A percentile compares a stretch with the other conserved stretches of the same genome.
Evolutionary conservation across 2,329 filamentous ascomycete species (phyloP).

Genomic region (Curvularia eragrostidis): DNA sequence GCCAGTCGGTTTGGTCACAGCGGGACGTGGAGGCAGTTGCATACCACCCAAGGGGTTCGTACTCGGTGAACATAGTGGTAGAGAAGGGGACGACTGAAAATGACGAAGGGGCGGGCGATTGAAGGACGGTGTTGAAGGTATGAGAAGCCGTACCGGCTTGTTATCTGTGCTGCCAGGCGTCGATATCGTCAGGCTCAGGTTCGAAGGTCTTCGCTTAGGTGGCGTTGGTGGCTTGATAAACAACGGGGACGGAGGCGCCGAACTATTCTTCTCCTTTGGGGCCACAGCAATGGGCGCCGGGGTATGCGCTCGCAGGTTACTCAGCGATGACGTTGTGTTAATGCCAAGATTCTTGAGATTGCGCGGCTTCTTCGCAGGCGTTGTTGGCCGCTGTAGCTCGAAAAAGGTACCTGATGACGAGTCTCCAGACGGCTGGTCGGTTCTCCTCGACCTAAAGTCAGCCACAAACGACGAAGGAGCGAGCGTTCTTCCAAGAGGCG

Average conservation of each 20-base stretch:
- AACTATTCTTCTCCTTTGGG: conserved; percentile 54
- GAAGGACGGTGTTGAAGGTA: conserved; percentile 65
- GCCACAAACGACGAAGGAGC: conserved; percentile 72
- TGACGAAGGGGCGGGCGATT: conserved; percentile 62
- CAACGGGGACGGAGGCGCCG: conserved; percentile 73
- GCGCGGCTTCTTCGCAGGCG: conserved; percentile 71
- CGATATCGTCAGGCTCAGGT: conserved; percentile 75
- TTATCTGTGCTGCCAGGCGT: conserved; percentile 66
- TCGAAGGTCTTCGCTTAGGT: conserved; percentile 72
- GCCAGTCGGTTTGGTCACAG: conserved; percentile 44
- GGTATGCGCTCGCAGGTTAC: conserved; percentile 53
- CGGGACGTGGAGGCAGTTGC: conserved; percentile 54
- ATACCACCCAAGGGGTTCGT: conserved; percentile 59
- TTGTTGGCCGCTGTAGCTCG: conserved; percentile 56
- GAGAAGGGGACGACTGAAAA: conserved; percentile 67
- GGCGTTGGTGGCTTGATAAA: conserved; percentile 83
- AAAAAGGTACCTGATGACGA: conserved; percentile 59
- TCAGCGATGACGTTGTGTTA: conserved; percentile 64
- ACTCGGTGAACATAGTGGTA: conserved; percentile 62
- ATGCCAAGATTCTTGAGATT: conserved; percentile 87
- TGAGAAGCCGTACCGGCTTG: conserved; percentile 62
- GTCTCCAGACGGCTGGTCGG: conserved; percentile 52
- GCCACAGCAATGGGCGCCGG: conserved; percentile 62
- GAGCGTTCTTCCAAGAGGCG: conserved; percentile 76
- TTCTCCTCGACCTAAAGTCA: conserved; percentile 54